Percentiles rank a stretch among this genome's conserved stretches.
phyloP scores from a whole-genome alignment of 768 basidiomycete species.

The Agrocybe praecox region DNA sequence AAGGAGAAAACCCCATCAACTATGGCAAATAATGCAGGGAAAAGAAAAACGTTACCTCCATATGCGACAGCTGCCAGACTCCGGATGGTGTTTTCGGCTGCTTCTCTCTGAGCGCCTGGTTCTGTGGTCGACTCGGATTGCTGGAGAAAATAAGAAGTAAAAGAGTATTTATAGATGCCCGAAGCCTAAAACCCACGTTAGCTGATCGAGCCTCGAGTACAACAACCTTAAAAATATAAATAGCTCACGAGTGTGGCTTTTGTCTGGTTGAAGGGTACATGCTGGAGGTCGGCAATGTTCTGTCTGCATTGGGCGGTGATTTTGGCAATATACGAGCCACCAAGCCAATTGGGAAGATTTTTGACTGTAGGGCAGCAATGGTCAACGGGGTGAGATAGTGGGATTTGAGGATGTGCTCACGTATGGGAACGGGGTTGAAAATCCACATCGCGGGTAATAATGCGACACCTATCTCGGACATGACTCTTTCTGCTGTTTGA shows the following conservation, averaged over 20 bases:
- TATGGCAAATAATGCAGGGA: not conserved
- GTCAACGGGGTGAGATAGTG: not conserved
- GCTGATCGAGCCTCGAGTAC: not conserved
- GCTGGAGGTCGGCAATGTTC: slow-evolving; percentile 1
- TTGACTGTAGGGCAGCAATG: not conserved
- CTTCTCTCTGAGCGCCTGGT: not conserved
- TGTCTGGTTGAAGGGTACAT: not conserved
- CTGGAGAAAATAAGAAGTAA: slow-evolving; percentile 1
- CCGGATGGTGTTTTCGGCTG: not conserved
- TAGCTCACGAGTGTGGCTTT: not conserved
- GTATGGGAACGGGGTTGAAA: not conserved
- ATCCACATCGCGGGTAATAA: not conserved
- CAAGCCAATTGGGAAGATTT: slow-evolving; percentile 1
- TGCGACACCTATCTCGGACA: not conserved
- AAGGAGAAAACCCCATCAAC: no score
- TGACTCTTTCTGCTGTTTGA: not conserved
- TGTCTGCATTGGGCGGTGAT: not conserved
- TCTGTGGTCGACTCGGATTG: not conserved
- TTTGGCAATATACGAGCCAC: not conserved
- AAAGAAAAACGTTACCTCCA: not conserved
- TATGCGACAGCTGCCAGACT: slow-evolving; percentile 2
- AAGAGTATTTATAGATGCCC: not conserved
- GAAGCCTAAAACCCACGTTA: not conserved
- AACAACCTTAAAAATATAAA: not conserved
- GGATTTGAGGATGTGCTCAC: not conserved